A percentile compares a stretch with the other conserved stretches of the same genome.
These are phyloP conservation scores for Cercospora canescens DNA, from an alignment of 2,329 filamentous ascomycete species.

Conservation along the genomic window DNA sequence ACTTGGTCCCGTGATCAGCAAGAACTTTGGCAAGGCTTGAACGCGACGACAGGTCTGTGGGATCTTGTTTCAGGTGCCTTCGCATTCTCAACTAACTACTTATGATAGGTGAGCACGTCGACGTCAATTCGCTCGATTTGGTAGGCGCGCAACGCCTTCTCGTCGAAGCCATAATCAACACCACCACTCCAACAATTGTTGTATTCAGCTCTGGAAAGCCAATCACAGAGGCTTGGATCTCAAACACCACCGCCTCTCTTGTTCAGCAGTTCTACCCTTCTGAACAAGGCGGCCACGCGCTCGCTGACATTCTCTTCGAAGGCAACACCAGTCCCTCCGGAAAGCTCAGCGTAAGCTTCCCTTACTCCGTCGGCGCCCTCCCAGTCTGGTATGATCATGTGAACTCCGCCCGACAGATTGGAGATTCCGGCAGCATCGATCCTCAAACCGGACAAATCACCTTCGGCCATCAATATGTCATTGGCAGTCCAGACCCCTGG, in stretches of 20 bases:
- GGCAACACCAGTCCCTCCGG: conserved; percentile 31
- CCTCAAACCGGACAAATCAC: conserved; percentile 44
- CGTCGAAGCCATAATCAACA: conserved; percentile 66
- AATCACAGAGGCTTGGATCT: conserved; percentile 72
- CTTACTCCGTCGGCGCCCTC: conserved; percentile 30
- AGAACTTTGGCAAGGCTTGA: conserved; percentile 69
- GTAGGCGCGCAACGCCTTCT: conserved; percentile 70
- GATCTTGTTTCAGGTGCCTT: neutral
- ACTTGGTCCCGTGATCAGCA: conserved; percentile 74
- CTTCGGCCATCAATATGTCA: conserved; percentile 44
- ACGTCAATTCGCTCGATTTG: conserved; percentile 63
- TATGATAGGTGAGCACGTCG: conserved; percentile 62
- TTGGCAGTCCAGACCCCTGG: conserved; percentile 38
- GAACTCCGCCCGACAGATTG: conserved; percentile 61
- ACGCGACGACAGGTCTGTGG: conserved; percentile 66
- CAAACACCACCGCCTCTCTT: conserved; percentile 62
- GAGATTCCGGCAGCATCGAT: conserved; percentile 52
- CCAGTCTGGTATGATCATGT: conserved; percentile 56
- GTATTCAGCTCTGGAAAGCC: conserved; percentile 71
- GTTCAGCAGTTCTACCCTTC: conserved; percentile 75
- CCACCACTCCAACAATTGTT: conserved; percentile 66
- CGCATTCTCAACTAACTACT: neutral
- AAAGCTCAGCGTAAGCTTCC: conserved; percentile 32
- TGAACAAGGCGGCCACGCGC: conserved; percentile 55
- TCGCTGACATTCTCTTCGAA: conserved; percentile 32